Evolutionary conservation across 1,284 basidiomycete species (phyloP), one percentile per base, ranked within the genome.

Genomic region (Gymnopus androsaceus): DNA sequence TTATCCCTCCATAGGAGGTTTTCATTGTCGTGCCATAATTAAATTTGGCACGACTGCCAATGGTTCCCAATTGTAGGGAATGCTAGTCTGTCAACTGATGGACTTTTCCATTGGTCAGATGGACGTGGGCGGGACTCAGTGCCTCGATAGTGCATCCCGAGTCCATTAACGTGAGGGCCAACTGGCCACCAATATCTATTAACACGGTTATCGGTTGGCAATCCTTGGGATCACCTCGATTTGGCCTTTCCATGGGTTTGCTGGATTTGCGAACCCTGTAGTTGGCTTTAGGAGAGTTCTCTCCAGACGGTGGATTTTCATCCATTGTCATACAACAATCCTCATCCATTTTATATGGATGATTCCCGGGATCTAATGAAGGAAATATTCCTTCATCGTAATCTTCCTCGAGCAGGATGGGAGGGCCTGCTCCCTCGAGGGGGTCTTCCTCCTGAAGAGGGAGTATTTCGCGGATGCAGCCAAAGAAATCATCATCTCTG

Each of bases 1-100:
- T 28, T 3, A 72, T 66, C 1, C 5, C 46, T 12, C 61, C 64
- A 40, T 69, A 67, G 21, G 59, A 1, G 2, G 57, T 44, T 4
- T 23, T 17, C 4, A 33, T 40, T 14, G 21, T 14, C 3, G 51
- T 17, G 1, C 60, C 60, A 49, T 52, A 60, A 17, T 54, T 58
- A 17, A 63, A 60, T 30, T 49, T 58, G 1, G 56, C 54, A 3
- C 47, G 36, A 31, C 62, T 63, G 2, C 62, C 56, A 2, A 61
- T 41, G 4, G 51, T 58, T 2, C 62, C 63, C 14, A 64, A 40
- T 34, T 59, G 55, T 12, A 63, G 37, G 0, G 45, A 50, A 3
- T 63, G 41, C 25, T 55, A 58, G 7, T 62, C 41, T 6, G 55
- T 36, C 2, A 64, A 38, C 12, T 44, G 21, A 8, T 42, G 42